phyloP scores from a whole-genome alignment of 371 early-diverging fungal species.

The Mucor irregularis region DNA sequence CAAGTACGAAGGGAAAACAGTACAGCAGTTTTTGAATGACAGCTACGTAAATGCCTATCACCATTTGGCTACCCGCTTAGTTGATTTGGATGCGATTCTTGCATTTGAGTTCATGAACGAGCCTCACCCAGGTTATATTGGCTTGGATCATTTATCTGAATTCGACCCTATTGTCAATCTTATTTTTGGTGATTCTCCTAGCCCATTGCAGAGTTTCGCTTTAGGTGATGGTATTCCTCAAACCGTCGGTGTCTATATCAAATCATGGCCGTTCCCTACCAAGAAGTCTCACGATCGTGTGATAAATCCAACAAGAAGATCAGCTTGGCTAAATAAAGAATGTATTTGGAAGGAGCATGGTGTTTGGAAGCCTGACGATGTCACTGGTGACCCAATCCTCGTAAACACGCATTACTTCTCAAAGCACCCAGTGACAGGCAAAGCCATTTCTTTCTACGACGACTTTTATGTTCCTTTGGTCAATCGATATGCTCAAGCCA shows the following conservation, averaged over 20 bases:
- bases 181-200: conserved; percentile 70
- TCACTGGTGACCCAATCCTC: conserved; percentile 53
- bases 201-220: conserved; percentile 72
- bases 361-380: conserved; percentile 65
- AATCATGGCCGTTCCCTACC: conserved; percentile 77
- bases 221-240: conserved; percentile 66
- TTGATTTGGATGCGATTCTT: conserved; percentile 62
- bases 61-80: conserved; percentile 60
- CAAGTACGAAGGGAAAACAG: conserved; percentile 46
- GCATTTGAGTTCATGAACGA: conserved; percentile 87
- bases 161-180: conserved; percentile 71
- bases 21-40: conserved; percentile 59
- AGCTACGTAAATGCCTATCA: conserved; percentile 55
- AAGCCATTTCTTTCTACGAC: conserved; percentile 56
- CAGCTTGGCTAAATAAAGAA: conserved; percentile 61
- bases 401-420: conserved; percentile 67
- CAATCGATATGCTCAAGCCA: conserved; percentile 57
- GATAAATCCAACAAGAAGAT: conserved; percentile 55
- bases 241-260: conserved; percentile 69
- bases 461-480: conserved; percentile 75
- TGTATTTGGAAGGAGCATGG: conserved; percentile 82
- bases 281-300: conserved; percentile 52
- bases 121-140: conserved; percentile 81
- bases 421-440: conserved; percentile 58
- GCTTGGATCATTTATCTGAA: conserved; percentile 50